Evolutionary conservation across 1,284 basidiomycete genomes (phyloP), one percentile per base, ranked within the genome.

Genomic region (Austroboletus novae-zelandiae): DNA sequence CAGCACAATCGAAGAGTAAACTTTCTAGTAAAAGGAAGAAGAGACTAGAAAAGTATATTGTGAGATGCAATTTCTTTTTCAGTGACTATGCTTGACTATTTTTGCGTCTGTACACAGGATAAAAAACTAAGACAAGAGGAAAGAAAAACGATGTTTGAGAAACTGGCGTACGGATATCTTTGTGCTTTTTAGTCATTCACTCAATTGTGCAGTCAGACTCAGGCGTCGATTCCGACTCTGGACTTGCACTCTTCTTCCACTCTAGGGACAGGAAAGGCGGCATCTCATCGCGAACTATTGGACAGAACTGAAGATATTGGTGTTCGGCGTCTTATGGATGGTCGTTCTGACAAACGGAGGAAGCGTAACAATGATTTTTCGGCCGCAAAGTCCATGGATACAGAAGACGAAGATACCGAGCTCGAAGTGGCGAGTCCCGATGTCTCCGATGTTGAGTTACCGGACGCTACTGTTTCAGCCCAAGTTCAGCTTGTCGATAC

Each of bases 41-140:
- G 64, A 74, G 86, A 40, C 68, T 94, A 10, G 91, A 93, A 57
- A 91, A 90, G 61, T 94, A 91, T 60, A 91, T 94, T 57, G 89
- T 89, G 50, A 57, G 78, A 65, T 6, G 15, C 34, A 18, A 18
- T n/a, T 30, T 1, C 44, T 34, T 41, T 25, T 48, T 43, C 17
- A 23, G 43, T 23, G 17, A 6, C 6, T 18, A 40, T 40, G 10
- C 1, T 36, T 10, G 35, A 14, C 6, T n/a, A 13, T 36, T 45
- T 43, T 43, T 23, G 9, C 40, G 29, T 41, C 39, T 30, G 20
- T 43, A 20, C 47, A 40, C 57, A 92, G 89, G 86, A 90, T 48
- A 92, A 92, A 70, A 92, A 92, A 68, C 70, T 94, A 43, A 89
- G 86, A 69, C 89, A 91, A 65, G 91, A 94, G 59, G 89, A 91